Evolutionary conservation across 768 basidiomycete genomes (phyloP), one percentile per base, ranked within the genome.

Genomic region (Plicaturopsis crispa): DNA sequence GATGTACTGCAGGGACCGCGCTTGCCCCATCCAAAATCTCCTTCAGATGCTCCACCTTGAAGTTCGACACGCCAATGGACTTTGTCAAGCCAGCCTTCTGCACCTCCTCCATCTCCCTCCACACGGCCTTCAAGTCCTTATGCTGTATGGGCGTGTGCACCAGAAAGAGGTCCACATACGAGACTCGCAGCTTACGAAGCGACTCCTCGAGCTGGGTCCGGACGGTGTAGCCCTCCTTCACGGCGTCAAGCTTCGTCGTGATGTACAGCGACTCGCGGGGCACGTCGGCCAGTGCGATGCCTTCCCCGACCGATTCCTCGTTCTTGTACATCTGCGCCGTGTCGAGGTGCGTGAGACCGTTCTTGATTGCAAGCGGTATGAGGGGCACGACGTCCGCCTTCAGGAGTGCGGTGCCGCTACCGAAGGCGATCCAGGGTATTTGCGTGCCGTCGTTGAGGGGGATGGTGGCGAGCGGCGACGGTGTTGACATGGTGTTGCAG

Each of bases 361-460:
- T 66, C n/a, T 66, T 59, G 36, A 83, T 72, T n/a, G n/a, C n/a
- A n/a, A n/a, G n/a, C n/a, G n/a, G n/a, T n/a, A n/a, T n/a, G n/a
- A n/a, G n/a, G n/a, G n/a, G n/a, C n/a, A n/a, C n/a, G n/a, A n/a
- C n/a, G n/a, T n/a, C n/a, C n/a, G n/a, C n/a, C n/a, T n/a, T n/a
- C n/a, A n/a, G n/a, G 10, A 67, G 72, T 1, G 75, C 75, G 1
- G 75, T 74, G 0, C 80, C 80, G n/a, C 73, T 79, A 13, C 80
- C 80, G 43, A 75, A 80, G 1, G 65, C 80, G 19, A 80, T 56
- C 70, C 69, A 72, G 12, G 81, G 80, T 24, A 71, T 59, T 4
- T 47, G 47, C n/a, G 54, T 59, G 16, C 75, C 75, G 48, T 80
- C 75, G 51, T 80, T 78, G 48, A 84, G 68, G 35, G 58, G 48